A percentile compares a stretch with the other conserved stretches of the same genome.
Conservation (phyloP, 2,329 filamentous ascomycete species). For the Pezicula neosporulosa region DNA sequence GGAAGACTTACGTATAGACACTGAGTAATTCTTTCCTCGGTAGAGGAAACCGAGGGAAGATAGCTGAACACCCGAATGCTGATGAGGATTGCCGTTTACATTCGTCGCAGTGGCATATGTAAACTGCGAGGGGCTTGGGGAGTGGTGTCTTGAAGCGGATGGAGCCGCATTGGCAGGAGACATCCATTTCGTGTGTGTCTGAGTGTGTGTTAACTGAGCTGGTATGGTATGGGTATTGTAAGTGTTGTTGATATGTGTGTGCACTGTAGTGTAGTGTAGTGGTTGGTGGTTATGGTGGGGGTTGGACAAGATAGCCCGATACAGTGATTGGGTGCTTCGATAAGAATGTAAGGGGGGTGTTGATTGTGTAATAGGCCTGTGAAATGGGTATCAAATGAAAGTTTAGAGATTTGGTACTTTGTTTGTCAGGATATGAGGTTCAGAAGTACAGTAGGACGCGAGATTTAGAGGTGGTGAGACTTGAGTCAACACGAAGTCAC, state of each 20-base stretch:
- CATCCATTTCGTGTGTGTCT: constrained; percentile 44
- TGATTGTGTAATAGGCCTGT: too few species aligned
- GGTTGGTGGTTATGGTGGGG: background rate
- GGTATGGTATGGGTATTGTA: background rate
- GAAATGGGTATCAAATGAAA: too few species aligned
- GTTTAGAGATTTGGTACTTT: too few species aligned
- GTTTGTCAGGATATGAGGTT: too few species aligned
- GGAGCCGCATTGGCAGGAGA: constrained; percentile 61
- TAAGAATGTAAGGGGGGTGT: too few species aligned
- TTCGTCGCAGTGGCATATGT: constrained; percentile 68
- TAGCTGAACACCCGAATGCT: constrained; percentile 66
- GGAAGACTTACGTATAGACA: constrained; percentile 49
- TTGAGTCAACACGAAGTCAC: constrained; percentile 1
- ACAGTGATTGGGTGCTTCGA: too few species aligned
- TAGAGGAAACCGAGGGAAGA: constrained; percentile 63
- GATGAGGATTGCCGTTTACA: constrained; percentile 64
- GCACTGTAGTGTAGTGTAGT: too few species aligned
- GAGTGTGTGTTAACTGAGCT: too few species aligned
- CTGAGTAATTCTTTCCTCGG: constrained; percentile 45
- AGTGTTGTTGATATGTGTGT: background rate
- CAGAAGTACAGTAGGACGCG: too few species aligned
- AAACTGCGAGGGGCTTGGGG: constrained; percentile 57
- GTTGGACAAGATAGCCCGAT: too few species aligned
- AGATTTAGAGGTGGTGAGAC: background rate
- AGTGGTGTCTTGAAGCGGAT: constrained; percentile 61